Conservation (phyloP, 345 rosid species). For the Stellera chamaejasme region DNA sequence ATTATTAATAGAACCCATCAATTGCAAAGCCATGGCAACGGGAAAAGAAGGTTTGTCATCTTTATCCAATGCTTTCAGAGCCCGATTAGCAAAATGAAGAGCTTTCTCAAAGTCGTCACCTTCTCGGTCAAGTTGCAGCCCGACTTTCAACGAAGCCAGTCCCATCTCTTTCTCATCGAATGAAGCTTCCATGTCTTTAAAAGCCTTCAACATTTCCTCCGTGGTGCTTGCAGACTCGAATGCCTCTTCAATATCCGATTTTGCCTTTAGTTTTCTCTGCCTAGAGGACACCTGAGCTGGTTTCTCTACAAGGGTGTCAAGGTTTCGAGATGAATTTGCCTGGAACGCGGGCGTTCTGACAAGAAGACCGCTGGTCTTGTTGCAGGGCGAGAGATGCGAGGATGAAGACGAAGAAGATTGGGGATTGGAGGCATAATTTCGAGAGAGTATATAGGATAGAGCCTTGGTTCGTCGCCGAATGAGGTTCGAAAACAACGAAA, state of each 20-base stretch:
- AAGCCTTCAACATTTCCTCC: conserved; percentile 67
- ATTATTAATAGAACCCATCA: conserved; percentile 69
- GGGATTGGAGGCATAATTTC: conserved; percentile 19
- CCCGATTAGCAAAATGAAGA: conserved; percentile 55
- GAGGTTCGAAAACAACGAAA: conserved; percentile 42
- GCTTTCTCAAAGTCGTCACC: conserved; percentile 71
- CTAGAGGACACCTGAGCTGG: conserved; percentile 38
- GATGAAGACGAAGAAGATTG: conserved; percentile 18
- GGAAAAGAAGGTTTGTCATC: conserved; percentile 42
- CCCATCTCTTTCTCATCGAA: conserved; percentile 72
- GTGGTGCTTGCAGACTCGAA: conserved; percentile 74
- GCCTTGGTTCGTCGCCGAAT: conserved; percentile 26
- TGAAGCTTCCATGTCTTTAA: conserved; percentile 63
- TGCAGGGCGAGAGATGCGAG: conserved; percentile 20
- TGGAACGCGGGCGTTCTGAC: conserved; percentile 24
- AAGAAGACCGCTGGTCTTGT: conserved; percentile 26
- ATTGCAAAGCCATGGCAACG: conserved; percentile 68
- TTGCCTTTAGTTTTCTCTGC: conserved; percentile 50
- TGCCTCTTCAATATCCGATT: conserved; percentile 64
- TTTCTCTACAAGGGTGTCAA: conserved; percentile 45
- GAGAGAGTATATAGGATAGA: conserved; percentile 16
- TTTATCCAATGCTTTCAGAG: conserved; percentile 50
- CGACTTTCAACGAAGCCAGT: conserved; percentile 66
- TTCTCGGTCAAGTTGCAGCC: conserved; percentile 81
- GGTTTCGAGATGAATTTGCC: conserved; percentile 34